Percentiles rank a stretch among this genome's conserved stretches.
These are phyloP conservation scores for Fusarium gaditjirri DNA, from an alignment of 2,329 filamentous ascomycete genomes.

Conservation along the genomic window DNA sequence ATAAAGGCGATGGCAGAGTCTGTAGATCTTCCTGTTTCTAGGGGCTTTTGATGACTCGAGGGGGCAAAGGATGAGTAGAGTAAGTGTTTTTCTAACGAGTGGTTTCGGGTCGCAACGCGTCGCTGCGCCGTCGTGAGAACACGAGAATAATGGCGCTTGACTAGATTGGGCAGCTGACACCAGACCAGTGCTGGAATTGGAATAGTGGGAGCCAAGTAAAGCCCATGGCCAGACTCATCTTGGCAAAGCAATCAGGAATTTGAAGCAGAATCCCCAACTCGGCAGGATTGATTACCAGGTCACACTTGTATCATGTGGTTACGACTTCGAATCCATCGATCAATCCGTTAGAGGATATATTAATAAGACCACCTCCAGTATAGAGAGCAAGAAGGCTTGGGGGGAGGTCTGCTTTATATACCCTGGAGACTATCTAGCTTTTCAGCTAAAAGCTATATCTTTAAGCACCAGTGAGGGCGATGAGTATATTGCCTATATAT, in stretches of 20 bases:
- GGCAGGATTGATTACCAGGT: rapidly evolving
- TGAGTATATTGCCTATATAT: too few species aligned
- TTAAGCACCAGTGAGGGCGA: too few species aligned
- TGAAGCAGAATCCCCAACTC: rapidly evolving
- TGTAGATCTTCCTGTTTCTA: neutral
- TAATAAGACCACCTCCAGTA: too few species aligned
- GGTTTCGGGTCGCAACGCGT: neutral
- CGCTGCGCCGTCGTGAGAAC: neutral
- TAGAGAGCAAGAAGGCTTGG: too few species aligned
- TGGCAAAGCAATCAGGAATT: neutral
- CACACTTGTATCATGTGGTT: rapidly evolving
- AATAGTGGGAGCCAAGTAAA: neutral
- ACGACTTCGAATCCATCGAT: rapidly evolving
- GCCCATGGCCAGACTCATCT: neutral
- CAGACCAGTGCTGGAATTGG: neutral
- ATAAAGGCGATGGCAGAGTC: rapidly evolving
- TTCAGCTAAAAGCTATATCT: too few species aligned
- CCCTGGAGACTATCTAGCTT: too few species aligned
- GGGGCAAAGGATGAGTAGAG: too few species aligned
- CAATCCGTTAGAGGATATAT: too few species aligned
- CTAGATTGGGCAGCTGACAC: neutral
- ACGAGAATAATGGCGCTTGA: neutral
- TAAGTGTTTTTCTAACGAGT: too few species aligned
- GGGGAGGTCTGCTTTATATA: too few species aligned
- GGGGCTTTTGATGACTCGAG: too few species aligned